phyloP scores from a whole-genome alignment of 164 flowering plant genomes.

The Vitis amurensis region DNA sequence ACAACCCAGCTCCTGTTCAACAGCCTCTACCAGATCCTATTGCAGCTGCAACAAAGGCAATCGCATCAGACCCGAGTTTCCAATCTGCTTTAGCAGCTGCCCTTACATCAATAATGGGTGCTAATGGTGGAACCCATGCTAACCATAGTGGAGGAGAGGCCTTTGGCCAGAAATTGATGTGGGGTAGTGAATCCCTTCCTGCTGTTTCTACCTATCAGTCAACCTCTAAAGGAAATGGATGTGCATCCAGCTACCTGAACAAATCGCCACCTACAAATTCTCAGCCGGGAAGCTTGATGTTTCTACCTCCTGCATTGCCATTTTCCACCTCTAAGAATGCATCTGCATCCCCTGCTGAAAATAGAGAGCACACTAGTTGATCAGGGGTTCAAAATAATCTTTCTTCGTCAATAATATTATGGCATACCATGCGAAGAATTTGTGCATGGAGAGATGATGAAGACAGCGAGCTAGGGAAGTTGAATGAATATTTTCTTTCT shows the following conservation, averaged over 20 bases:
- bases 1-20: slow-evolving; percentile 14
- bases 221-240: slow-evolving; percentile 30
- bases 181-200: slow-evolving; percentile 35
- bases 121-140: slow-evolving; percentile 10
- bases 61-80: slow-evolving; percentile 82
- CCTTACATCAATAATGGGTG: slow-evolving; percentile 64
- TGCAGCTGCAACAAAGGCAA: slow-evolving; percentile 82
- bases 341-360: slow-evolving; percentile 36
- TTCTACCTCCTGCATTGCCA: slow-evolving; percentile 43
- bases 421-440: too few relatives aligned
- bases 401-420: too few relatives aligned
- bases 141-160: slow-evolving; percentile 26
- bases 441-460: too few relatives aligned
- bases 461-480: too few relatives aligned
- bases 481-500: too few relatives aligned
- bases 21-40: slow-evolving; percentile 34
- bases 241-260: slow-evolving; percentile 46
- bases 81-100: slow-evolving; percentile 79
- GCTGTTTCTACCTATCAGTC: slow-evolving; percentile 23
- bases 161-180: slow-evolving; percentile 31
- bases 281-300: slow-evolving; percentile 43
- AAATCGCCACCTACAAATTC: slow-evolving; percentile 34
- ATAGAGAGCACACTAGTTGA: slow-evolving; percentile 16
- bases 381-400: not conserved
- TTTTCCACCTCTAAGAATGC: slow-evolving; percentile 43